These are phyloP conservation scores for Rubus parviflorus DNA, from an alignment of 306 rosid genomes.

Conservation along the genomic window DNA sequence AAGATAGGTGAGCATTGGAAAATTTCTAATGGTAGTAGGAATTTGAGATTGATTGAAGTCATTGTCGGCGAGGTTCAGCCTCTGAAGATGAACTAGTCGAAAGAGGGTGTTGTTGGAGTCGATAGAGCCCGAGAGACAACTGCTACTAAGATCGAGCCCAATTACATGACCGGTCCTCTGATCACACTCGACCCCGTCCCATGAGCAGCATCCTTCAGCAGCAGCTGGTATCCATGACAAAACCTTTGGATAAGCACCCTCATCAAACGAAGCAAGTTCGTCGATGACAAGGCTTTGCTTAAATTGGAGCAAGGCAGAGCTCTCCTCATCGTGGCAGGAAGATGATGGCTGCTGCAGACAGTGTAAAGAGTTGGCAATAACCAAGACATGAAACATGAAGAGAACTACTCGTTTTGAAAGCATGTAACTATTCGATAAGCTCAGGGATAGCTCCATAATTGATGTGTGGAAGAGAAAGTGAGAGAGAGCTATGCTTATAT, in stretches of 20 bases:
- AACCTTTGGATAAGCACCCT: constrained; percentile 8
- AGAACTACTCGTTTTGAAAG: background rate
- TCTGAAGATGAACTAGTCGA: constrained; percentile 15
- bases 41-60: constrained; percentile 17
- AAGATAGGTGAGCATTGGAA: background rate
- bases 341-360: background rate
- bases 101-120: constrained; percentile 12
- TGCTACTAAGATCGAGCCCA: constrained; percentile 12
- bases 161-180: constrained; percentile 5
- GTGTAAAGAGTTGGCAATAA: background rate
- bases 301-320: constrained; percentile 13
- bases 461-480: background rate
- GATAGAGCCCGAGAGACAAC: constrained; percentile 9
- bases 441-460: background rate
- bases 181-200: constrained; percentile 21
- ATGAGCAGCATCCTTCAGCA: constrained; percentile 7
- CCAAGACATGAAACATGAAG: background rate
- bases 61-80: constrained; percentile 13
- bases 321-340: constrained; percentile 24
- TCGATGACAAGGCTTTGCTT: background rate
- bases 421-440: background rate
- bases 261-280: background rate
- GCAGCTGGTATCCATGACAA: constrained; percentile 7
- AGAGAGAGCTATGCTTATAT: background rate
- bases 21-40: constrained; percentile 3